A percentile compares a stretch with the other conserved stretches of the same genome.
Evolutionary conservation across 202 grass and related monocot species (phyloP).

Genomic region (Miscanthus sacchariflorus): DNA sequence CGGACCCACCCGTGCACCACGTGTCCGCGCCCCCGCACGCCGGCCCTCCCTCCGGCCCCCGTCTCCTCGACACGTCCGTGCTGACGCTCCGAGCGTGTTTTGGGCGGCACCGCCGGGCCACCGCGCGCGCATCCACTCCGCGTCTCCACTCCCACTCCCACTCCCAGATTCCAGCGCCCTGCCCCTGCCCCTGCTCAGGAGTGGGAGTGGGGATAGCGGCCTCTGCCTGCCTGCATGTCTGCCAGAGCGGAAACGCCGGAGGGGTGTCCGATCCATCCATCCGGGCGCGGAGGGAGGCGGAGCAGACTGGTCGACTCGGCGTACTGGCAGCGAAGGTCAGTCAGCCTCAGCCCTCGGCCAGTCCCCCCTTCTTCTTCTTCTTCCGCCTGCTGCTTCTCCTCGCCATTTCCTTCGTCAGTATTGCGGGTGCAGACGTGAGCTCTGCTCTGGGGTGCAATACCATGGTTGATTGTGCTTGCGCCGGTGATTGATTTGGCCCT

Average conservation of each 20-base stretch:
- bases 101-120: background rate
- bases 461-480: background rate
- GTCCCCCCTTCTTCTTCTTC: background rate
- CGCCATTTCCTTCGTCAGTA: background rate
- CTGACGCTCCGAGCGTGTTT: background rate
- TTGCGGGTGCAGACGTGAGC: background rate
- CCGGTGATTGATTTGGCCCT: background rate
- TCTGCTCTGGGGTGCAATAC: too few relatives aligned
- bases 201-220: too few relatives aligned
- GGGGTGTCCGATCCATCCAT: background rate
- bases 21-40: background rate
- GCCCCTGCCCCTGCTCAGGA: background rate
- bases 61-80: constrained; percentile 1
- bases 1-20: background rate
- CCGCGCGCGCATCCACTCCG: background rate
- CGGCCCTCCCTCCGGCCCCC: too few relatives aligned
- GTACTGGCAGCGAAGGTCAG: background rate
- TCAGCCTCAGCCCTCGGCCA: background rate
- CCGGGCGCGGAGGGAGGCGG: background rate
- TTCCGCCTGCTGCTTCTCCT: background rate
- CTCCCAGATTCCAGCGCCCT: constrained; percentile 35
- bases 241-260: background rate
- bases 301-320: too few relatives aligned
- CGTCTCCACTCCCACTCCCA: background rate
- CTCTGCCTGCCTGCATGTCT: too few relatives aligned